phyloP scores from a whole-genome alignment of 257 asterid genomes.

The Mitragyna speciosa region DNA sequence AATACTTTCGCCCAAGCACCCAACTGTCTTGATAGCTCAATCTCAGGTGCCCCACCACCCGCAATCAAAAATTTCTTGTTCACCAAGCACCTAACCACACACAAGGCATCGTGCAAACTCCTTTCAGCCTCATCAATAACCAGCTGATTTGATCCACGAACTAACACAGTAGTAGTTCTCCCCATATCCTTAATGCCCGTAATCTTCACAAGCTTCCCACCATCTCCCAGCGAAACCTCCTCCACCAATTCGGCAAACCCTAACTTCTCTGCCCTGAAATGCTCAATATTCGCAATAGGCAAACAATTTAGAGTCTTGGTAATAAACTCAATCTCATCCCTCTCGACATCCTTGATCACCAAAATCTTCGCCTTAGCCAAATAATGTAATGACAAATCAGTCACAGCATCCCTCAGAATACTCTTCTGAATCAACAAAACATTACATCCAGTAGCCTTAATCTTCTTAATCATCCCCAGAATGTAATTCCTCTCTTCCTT shows the following conservation, averaged over 20 bases:
- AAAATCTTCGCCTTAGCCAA: constrained; percentile 88
- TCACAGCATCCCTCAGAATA: constrained; percentile 96
- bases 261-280: constrained; percentile 81
- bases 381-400: constrained; percentile 91
- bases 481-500: constrained; percentile 97
- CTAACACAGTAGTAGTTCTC: constrained; percentile 85
- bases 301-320: constrained; percentile 95
- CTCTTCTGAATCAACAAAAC: constrained; percentile 98
- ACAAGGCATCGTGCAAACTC: constrained; percentile 95
- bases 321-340: constrained; percentile 97
- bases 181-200: constrained; percentile 97
- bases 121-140: constrained; percentile 98
- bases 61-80: constrained; percentile 93
- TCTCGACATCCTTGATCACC: constrained; percentile 92
- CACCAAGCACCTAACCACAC: constrained; percentile 97
- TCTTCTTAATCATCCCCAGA: constrained; percentile 92
- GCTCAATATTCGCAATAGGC: constrained; percentile 95
- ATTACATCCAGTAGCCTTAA: constrained; percentile 86
- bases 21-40: constrained; percentile 92
- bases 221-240: constrained; percentile 92
- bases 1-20: constrained; percentile 98
- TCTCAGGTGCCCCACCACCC: constrained; percentile 99
- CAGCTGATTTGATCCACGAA: constrained; percentile 89
- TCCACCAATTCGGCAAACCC: constrained; percentile 91
- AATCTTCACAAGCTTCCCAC: constrained; percentile 90